Conservation (phyloP, 805 yeast species). For the Yarrowia hollandica region DNA sequence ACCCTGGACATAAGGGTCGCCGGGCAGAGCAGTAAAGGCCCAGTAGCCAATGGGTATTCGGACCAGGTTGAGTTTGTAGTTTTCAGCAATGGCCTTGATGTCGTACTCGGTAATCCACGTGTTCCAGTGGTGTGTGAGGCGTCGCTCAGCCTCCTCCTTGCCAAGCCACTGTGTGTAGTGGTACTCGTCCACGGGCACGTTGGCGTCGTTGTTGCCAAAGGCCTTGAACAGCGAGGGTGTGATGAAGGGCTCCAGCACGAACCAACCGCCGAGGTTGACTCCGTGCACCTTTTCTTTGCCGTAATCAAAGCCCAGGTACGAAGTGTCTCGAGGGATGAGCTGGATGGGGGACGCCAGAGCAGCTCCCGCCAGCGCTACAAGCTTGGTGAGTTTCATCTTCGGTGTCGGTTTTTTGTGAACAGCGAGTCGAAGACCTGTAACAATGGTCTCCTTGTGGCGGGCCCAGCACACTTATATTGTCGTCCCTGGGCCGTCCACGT, state of each 20-base stretch:
- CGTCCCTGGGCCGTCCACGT: background rate
- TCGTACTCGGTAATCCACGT: constrained; percentile 75
- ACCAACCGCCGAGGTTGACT: constrained; percentile 88
- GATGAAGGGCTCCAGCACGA: constrained; percentile 82
- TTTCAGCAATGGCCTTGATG: constrained; percentile 54
- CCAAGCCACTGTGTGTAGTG: constrained; percentile 66
- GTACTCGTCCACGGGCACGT: constrained; percentile 80
- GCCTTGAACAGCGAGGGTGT: constrained; percentile 73
- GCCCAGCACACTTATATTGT: background rate
- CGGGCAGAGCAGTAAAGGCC: constrained; percentile 66
- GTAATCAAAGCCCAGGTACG: constrained; percentile 37
- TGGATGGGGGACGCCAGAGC: constrained; percentile 27
- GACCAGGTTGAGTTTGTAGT: constrained; percentile 74
- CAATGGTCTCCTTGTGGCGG: no score
- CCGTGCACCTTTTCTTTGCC: constrained; percentile 41
- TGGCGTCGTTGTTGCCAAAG: constrained; percentile 41
- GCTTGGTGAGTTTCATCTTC: constrained; percentile 5
- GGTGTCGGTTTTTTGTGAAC: no score
- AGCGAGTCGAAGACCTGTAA: no score
- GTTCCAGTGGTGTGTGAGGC: constrained; percentile 72
- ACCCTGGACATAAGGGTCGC: constrained; percentile 87
- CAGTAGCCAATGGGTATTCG: constrained; percentile 94
- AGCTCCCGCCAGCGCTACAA: constrained; percentile 15
- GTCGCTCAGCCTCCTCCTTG: constrained; percentile 50
- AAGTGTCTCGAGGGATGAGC: constrained; percentile 8